phyloP scores from a whole-genome alignment of 768 basidiomycete species.

The Tricholoma hemisulphureum region DNA sequence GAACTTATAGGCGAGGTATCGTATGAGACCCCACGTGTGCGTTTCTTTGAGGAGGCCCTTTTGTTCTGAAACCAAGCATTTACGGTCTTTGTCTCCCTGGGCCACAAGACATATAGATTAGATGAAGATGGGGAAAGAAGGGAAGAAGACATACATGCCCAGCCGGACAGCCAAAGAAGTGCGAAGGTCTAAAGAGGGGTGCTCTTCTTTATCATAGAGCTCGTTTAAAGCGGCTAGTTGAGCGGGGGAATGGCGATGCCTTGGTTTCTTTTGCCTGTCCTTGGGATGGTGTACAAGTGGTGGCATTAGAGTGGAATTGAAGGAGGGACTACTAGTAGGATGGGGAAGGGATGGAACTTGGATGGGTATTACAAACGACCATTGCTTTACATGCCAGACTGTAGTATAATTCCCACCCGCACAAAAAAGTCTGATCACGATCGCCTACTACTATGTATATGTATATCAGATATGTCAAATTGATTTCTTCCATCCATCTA shows the following conservation, averaged over 20 bases:
- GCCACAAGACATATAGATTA: slow-evolving; percentile 9
- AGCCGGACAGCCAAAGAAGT: slow-evolving; percentile 67
- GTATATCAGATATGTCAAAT: background rate
- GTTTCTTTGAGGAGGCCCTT: slow-evolving; percentile 79
- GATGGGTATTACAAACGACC: slow-evolving; percentile 23
- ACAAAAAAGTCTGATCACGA: slow-evolving; percentile 21
- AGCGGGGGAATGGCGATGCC: slow-evolving; percentile 70
- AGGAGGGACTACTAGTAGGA: slow-evolving; percentile 26
- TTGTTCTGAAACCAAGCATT: slow-evolving; percentile 89
- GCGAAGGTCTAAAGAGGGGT: slow-evolving; percentile 69
- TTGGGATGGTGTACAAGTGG: slow-evolving; percentile 26
- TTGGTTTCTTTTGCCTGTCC: slow-evolving; percentile 68
- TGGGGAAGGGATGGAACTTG: slow-evolving; percentile 12
- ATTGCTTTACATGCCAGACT: slow-evolving; percentile 15
- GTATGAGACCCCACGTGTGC: slow-evolving; percentile 36
- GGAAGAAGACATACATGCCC: slow-evolving; percentile 61
- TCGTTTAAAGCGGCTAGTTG: slow-evolving; percentile 78
- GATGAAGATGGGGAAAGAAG: slow-evolving; percentile 12
- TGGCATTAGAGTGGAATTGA: slow-evolving; percentile 28
- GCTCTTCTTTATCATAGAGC: slow-evolving; percentile 74
- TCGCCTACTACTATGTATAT: no score
- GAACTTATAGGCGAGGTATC: slow-evolving; percentile 36
- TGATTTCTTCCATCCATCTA: slow-evolving; percentile 8
- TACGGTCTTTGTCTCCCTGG: slow-evolving; percentile 81
- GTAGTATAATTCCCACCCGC: slow-evolving; percentile 24